A percentile compares a stretch with the other conserved stretches of the same genome.
These are phyloP conservation scores for Fonsecaea erecta DNA, from an alignment of 2,329 filamentous ascomycete genomes.

Conservation along the genomic window DNA sequence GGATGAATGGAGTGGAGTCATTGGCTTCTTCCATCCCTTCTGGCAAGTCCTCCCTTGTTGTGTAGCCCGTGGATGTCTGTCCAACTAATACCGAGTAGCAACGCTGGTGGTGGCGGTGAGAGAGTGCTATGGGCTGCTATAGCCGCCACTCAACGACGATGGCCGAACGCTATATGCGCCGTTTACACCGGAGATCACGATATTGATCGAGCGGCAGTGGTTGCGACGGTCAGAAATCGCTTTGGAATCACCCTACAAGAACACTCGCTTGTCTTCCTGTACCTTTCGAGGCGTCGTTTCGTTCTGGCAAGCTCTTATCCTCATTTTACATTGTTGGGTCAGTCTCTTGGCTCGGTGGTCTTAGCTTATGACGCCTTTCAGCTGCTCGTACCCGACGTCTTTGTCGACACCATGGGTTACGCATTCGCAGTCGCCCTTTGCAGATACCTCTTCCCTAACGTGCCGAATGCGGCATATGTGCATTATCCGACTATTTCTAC, in stretches of 20 bases:
- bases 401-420: constrained; percentile 98
- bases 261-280: constrained; percentile 83
- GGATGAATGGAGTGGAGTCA: constrained; percentile 77
- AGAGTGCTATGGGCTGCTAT: constrained; percentile 96
- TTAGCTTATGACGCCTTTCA: constrained; percentile 91
- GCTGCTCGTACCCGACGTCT: constrained; percentile 89
- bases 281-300: constrained; percentile 84
- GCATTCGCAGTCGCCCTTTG: constrained; percentile 84
- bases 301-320: constrained; percentile 88
- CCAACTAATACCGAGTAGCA: constrained; percentile 58
- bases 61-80: too few species aligned
- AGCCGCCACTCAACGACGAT: constrained; percentile 83
- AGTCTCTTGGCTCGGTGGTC: constrained; percentile 84
- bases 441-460: constrained; percentile 76
- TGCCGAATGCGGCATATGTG: constrained; percentile 91
- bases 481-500: constrained; percentile 99
- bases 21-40: constrained; percentile 98
- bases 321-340: constrained; percentile 89
- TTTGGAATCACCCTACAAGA: constrained; percentile 92
- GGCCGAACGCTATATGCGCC: constrained; percentile 85
- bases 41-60: constrained; percentile 64
- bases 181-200: constrained; percentile 97
- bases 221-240: constrained; percentile 76
- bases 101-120: constrained; percentile 94
- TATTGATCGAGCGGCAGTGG: constrained; percentile 76